phyloP scores from a whole-genome alignment of 192 early-diverging fungal genomes.

The Backusella circina region DNA sequence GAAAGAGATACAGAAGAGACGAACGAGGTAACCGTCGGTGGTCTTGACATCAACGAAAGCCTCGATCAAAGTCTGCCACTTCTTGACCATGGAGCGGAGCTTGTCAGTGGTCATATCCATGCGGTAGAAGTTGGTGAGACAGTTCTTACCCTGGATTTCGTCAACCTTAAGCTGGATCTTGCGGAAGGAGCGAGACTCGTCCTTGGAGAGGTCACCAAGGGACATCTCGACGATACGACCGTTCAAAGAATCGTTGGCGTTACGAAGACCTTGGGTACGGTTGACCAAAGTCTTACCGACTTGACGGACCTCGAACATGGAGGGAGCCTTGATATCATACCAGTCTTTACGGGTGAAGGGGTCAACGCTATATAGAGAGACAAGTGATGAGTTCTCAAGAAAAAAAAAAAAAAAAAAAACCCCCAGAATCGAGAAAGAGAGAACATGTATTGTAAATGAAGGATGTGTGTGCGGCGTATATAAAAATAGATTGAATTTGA shows the following conservation, averaged over 20 bases:
- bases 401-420: no score
- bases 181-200: constrained; percentile 91
- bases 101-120: constrained; percentile 99
- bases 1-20: constrained; percentile 96
- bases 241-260: constrained; percentile 95
- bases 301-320: constrained; percentile 90
- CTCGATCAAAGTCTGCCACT: constrained; percentile 99
- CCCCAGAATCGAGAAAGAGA: background rate
- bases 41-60: constrained; percentile 99
- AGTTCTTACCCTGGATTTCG: constrained; percentile 97
- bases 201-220: constrained; percentile 93
- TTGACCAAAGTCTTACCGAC: constrained; percentile 99
- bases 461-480: background rate
- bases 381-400: background rate
- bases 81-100: constrained; percentile 98
- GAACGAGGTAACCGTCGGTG: constrained; percentile 99
- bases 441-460: background rate
- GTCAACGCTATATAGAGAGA: constrained; percentile 70
- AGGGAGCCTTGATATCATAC: constrained; percentile 99
- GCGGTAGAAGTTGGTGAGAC: constrained; percentile 99
- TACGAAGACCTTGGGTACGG: constrained; percentile 99
- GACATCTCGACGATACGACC: constrained; percentile 96
- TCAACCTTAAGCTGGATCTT: constrained; percentile 97
- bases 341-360: constrained; percentile 99
- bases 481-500: no score